Evolutionary conservation across 2,329 filamentous ascomycete species (phyloP), one percentile per base, ranked within the genome.

Genomic region (Colletotrichum falcatum): DNA sequence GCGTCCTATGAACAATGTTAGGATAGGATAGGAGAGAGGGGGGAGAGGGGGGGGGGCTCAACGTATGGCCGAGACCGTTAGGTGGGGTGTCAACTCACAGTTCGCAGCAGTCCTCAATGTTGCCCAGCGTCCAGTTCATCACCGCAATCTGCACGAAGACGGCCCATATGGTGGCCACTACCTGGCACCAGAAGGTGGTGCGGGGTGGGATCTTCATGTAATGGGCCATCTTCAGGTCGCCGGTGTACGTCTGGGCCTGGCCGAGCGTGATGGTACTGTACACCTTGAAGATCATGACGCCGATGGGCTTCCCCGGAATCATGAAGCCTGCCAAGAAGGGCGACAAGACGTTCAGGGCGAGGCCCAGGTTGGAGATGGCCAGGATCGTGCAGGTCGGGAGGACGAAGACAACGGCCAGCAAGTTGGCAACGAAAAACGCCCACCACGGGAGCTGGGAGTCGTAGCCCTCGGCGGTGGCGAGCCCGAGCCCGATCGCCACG

Each of bases 121-220:
- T 80, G 23, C 79, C 78, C 73, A 77, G 75, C 65, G 78, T 9
- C 80, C 75, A 60, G 79, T 73, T 0, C 78, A 80, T 16, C 74
- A 81, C 35, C 78, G 72, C 26, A 48, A 85, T 79, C 72, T 86
- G 84, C 18, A 85, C 83, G 54, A 86, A 77, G 26, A 79, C 80
- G 11, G 81, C 67, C 64, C 67, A 70, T 6, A 88, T 77, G 12
- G 86, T 87, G 3, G 87, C 88, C 37, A 90, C 88, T 3, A 90
- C 81, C 73, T 90, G 89, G 3, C 86, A 87, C 76, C 89, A 88
- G 79, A 91, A 90, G 11, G 89, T 84, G 0, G 84, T 81, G 5
- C 86, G 84, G 1, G 88, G 88, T 0, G 88, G 87, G 0, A 90
- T 83, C 63, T 90, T 87, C 85, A 89, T 81, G 66, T 82, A 82